Conservation (phyloP, 176 grass and related monocot species). For the Sorghum bicolor region Sorghum_bicolor_NCBIv3 NC_012870.2:12323001-12323500, state of each 20-base stretch:
- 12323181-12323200: background rate
- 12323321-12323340: slow-evolving; percentile 71
- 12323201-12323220: background rate
- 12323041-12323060: background rate
- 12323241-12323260: background rate
- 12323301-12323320: slow-evolving; percentile 65
- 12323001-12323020: background rate
- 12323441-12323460: background rate
- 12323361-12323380: slow-evolving; percentile 68
- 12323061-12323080: background rate
- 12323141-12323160: slow-evolving; percentile 1
- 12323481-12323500: background rate
- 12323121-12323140: slow-evolving; percentile 11
- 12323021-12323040: slow-evolving; percentile 14
- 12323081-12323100: slow-evolving; percentile 3
- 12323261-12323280: slow-evolving; percentile 41
- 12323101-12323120: slow-evolving; percentile 17
- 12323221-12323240: slow-evolving; percentile 19
- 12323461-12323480: background rate
- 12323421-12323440: slow-evolving; percentile 66
- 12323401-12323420: slow-evolving; percentile 44
- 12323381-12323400: slow-evolving; percentile 47
- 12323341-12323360: slow-evolving; percentile 46
- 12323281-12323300: slow-evolving; percentile 75
- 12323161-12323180: background rate